A percentile compares a stretch with the other conserved stretches of the same genome.
Conservation (phyloP, 495 filamentous ascomycete genomes). For the Xylaria sp. region DNA sequence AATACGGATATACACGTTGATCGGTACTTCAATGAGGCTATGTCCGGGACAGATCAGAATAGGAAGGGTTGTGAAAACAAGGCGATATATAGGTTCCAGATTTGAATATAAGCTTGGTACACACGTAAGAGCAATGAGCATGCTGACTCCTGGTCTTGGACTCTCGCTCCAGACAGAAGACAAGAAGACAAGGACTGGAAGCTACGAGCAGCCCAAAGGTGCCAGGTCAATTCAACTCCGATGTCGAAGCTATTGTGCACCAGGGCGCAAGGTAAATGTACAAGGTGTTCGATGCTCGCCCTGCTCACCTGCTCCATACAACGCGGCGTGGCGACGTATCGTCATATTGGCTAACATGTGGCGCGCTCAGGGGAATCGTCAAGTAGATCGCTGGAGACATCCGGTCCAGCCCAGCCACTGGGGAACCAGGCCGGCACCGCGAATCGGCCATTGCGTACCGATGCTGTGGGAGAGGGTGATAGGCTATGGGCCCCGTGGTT, state of each 20-base stretch:
- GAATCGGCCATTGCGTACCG: conserved; percentile 15
- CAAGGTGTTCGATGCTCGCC: too few relatives aligned
- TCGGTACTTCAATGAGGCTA: neutral
- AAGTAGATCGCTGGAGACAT: conserved; percentile 16
- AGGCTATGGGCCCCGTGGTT: conserved; percentile 18
- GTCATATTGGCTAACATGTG: conserved; percentile 1
- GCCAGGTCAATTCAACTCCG: neutral
- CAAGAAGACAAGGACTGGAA: neutral
- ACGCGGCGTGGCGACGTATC: conserved; percentile 1
- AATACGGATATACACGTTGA: conserved; percentile 3
- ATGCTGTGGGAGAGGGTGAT: neutral
- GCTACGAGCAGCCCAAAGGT: neutral
- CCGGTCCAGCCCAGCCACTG: neutral
- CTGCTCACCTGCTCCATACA: neutral
- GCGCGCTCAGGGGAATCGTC: neutral
- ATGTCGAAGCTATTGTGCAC: conserved; percentile 11
- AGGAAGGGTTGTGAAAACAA: neutral
- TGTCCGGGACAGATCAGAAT: neutral
- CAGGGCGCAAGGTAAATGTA: neutral
- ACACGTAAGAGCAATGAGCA: neutral
- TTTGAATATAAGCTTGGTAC: neutral
- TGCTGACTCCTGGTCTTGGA: neutral
- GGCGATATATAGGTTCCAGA: neutral
- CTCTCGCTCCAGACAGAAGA: neutral
- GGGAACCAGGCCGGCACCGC: conserved; percentile 8